Evolutionary conservation across 73 alveolate species (phyloP).

Genomic region (Uronychia setigera): DNA sequence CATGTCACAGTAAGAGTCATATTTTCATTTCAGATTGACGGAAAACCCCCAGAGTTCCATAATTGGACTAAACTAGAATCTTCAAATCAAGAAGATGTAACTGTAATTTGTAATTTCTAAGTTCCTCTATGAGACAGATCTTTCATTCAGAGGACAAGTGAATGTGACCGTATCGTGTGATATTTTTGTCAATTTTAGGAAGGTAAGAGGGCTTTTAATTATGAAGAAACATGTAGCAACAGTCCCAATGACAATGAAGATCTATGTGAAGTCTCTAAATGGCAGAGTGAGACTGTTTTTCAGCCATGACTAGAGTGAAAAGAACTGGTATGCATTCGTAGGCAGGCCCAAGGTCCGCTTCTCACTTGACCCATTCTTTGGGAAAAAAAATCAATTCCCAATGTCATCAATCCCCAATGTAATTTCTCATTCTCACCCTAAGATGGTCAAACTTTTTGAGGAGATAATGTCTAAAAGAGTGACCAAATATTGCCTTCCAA

Average conservation of each 20-base stretch:
- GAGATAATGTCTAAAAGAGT: conserved; percentile 28
- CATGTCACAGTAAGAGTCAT: conserved; percentile 3
- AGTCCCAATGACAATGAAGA: not conserved
- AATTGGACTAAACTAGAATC: conserved; percentile 27
- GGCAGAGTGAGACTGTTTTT: conserved; percentile 17
- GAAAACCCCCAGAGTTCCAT: conserved; percentile 42
- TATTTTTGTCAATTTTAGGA: conserved; percentile 8
- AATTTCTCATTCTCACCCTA: not conserved
- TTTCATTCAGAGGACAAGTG: conserved; percentile 35
- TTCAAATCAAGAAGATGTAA: conserved; percentile 29
- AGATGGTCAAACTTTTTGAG: conserved; percentile 25
- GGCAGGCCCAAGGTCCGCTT: conserved; percentile 40
- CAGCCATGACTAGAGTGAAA: conserved; percentile 24
- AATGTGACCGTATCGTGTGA: conserved; percentile 32
- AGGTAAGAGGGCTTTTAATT: not conserved
- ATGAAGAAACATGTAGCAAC: not conserved
- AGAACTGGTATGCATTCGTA: conserved; percentile 49
- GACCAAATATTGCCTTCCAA: conserved; percentile 43
- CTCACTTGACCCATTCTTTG: conserved; percentile 39
- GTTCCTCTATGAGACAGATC: conserved; percentile 40
- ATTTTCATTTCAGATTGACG: conserved; percentile 2
- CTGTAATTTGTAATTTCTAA: not conserved
- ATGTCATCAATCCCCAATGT: conserved; percentile 33
- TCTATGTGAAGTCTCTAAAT: conserved; percentile 18
- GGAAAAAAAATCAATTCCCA: conserved; percentile 30